These are phyloP conservation scores for Boletus tomentosulus DNA, from an alignment of 768 basidiomycete species.

Conservation along the genomic window DNA sequence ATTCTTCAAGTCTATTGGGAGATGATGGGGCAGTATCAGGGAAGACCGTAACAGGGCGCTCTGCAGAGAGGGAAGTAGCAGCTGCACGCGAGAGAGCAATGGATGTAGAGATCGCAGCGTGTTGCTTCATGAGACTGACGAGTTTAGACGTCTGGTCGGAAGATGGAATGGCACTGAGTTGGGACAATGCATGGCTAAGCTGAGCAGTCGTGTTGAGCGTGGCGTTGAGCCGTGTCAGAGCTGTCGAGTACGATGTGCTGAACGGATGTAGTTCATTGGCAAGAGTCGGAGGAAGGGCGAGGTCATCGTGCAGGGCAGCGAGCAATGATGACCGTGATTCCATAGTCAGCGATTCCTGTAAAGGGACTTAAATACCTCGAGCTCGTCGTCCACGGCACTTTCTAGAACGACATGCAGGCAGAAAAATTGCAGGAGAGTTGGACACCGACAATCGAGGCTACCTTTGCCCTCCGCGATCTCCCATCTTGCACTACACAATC, in stretches of 20 bases:
- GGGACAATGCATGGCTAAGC: conserved; percentile 48
- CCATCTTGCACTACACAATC: neutral
- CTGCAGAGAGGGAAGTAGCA: conserved; percentile 19
- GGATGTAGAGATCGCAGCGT: conserved; percentile 40
- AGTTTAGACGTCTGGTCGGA: conserved; percentile 62
- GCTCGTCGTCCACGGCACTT: neutral
- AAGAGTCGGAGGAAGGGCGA: conserved; percentile 19
- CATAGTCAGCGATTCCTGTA: conserved; percentile 1
- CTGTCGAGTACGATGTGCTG: conserved; percentile 13
- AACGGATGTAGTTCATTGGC: conserved; percentile 26
- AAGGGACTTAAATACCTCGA: conserved; percentile 1
- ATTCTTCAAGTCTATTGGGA: conserved; percentile 46
- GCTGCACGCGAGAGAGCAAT: conserved; percentile 23
- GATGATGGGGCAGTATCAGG: conserved; percentile 28
- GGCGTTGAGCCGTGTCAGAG: conserved; percentile 41
- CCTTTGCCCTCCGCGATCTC: neutral
- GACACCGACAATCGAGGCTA: conserved; percentile 8
- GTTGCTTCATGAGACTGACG: conserved; percentile 63
- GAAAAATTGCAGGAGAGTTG: conserved; percentile 12
- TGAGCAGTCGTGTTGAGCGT: conserved; percentile 50
- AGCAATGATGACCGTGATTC: conserved; percentile 21
- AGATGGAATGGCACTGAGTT: conserved; percentile 41
- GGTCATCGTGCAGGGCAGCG: conserved; percentile 24
- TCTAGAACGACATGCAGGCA: neutral
- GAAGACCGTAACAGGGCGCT: conserved; percentile 19